Conservation (phyloP, 768 basidiomycete species). For the Panus rudis region DNA sequence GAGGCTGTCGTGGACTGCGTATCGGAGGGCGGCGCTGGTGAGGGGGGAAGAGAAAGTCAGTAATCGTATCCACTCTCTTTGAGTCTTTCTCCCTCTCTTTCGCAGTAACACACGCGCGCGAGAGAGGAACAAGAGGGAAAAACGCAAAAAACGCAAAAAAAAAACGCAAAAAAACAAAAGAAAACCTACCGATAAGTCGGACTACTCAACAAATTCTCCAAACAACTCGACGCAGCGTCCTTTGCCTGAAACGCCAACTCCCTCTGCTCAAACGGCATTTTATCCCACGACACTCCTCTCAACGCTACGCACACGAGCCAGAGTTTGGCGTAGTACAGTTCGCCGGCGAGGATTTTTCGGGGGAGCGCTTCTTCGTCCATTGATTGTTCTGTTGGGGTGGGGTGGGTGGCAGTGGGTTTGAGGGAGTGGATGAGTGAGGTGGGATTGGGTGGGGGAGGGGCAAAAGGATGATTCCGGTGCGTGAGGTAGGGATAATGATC, state of each 20-base stretch:
- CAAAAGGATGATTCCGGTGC: no score
- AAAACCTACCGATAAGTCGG: constrained; percentile 64
- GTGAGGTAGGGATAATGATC: no score
- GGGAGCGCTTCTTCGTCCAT: constrained; percentile 84
- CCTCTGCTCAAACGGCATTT: constrained; percentile 91
- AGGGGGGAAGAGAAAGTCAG: neutral
- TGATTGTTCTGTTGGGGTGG: constrained; percentile 65
- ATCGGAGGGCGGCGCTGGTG: constrained; percentile 75
- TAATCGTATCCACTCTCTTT: no score
- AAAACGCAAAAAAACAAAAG: neutral
- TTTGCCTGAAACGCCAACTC: constrained; percentile 95
- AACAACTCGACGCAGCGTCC: constrained; percentile 81
- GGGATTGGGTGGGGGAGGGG: neutral
- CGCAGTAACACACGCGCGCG: neutral
- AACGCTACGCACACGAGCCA: constrained; percentile 93
- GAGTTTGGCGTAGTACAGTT: constrained; percentile 88
- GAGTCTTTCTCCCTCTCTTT: no score
- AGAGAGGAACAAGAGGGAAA: neutral
- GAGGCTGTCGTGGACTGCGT: constrained; percentile 89
- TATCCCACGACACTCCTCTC: constrained; percentile 90
- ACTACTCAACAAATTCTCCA: constrained; percentile 78
- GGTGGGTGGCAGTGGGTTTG: no score
- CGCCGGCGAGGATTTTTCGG: constrained; percentile 81
- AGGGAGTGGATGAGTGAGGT: neutral
- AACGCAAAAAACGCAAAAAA: neutral